phyloP scores from a whole-genome alignment of 176 grass and related monocot genomes.

The Ensete ventricosum region DNA sequence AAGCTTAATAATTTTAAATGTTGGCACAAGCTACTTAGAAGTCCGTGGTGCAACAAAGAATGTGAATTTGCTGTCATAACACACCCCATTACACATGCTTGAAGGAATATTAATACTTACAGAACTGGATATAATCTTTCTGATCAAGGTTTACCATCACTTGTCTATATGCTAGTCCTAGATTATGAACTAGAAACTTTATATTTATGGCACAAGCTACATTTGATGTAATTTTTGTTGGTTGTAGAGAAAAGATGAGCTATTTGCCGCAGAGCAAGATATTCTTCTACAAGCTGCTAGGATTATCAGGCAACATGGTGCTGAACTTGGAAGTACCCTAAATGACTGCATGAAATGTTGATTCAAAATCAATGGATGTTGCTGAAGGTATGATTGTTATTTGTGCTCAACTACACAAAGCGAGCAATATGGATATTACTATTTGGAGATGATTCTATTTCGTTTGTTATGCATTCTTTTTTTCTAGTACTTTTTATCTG shows the following conservation, averaged over 20 bases:
- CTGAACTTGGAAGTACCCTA: constrained; percentile 50
- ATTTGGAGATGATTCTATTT: no score
- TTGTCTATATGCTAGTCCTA: neutral
- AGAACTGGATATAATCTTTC: neutral
- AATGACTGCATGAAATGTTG: neutral
- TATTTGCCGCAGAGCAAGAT: constrained; percentile 51
- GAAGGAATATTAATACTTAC: neutral
- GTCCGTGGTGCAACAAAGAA: neutral
- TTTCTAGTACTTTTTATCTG: neutral
- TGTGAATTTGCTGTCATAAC: neutral
- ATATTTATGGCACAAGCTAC: neutral
- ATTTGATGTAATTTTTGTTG: neutral
- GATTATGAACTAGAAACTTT: neutral
- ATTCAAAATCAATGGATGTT: neutral
- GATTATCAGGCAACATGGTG: constrained; percentile 61
- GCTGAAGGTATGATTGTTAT: neutral
- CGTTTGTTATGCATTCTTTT: neutral
- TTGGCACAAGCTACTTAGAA: no score
- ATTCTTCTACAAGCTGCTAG: constrained; percentile 65
- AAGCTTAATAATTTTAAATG: no score
- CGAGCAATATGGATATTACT: neutral
- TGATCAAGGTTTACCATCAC: no score
- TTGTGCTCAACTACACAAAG: neutral
- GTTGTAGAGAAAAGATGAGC: constrained; percentile 62
- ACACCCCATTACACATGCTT: neutral